Evolutionary conservation across 2,329 filamentous ascomycete species (phyloP), one percentile per base, ranked within the genome.

Genomic region (Sarocladium brachiariae): DNA sequence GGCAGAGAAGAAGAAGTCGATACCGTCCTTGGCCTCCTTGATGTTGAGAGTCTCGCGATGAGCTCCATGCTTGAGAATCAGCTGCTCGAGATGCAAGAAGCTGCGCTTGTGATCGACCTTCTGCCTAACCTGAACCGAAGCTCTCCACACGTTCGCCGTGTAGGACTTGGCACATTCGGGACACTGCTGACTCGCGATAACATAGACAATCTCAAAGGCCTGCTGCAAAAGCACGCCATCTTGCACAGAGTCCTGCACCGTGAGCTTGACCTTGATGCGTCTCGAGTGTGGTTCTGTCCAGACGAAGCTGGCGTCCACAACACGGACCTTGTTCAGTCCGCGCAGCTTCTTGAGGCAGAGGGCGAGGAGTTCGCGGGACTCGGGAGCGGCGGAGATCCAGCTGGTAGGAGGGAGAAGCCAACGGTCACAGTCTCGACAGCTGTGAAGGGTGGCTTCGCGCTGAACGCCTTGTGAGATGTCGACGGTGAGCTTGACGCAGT

Each of bases 261-360:
- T 97, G 67, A 99, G 85, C 74, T 96, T 96, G 67, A 97, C 84
- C 71, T 91, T 95, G 56, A 97, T 79, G 65, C 93, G 78, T 63
- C 89, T 79, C 60, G 91, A 96, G 72, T 99, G 93, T 10, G 93
- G 92, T 69, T 99, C 93, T 1, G 93, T 99, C 93, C 93, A 99
- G 64, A 97, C 87, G 65, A 97, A 99, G 61, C 83, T 87, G 43
- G 93, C 93, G 65, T 99, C 93, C 62, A 96, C 91, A 62, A 99
- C 93, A 54, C 93, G 81, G 58, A 95, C 88, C 73, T 93, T 95
- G 66, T 85, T 83, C 56, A 99, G 72, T 25, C 91, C 91, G 56
- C 87, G 78, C 56, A 99, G 71, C 68, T 93, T 95, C 64, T 89
- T 85, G 57, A 99, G 75, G 69, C 93, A 99, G 43, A 99, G 73